Evolutionary conservation across 768 basidiomycete species (phyloP).

Genomic region (Lactarius quietus): DNA sequence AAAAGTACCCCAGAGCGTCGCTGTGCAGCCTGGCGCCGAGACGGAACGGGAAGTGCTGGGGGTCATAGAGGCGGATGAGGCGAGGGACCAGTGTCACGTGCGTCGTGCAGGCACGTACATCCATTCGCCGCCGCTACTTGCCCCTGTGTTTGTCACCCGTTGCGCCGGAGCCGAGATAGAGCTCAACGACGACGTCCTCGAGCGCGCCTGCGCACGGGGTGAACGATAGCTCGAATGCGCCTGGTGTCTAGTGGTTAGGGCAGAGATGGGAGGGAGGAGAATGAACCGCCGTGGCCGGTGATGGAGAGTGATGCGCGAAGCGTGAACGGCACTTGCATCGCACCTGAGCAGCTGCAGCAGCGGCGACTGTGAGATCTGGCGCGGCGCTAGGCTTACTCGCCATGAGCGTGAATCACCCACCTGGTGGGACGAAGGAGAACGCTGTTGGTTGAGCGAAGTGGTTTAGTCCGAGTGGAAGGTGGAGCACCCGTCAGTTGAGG

Average conservation of each 20-base stretch:
- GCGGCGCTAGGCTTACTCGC: constrained; percentile 37
- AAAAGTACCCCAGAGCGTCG: constrained; percentile 66
- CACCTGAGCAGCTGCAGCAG: constrained; percentile 25
- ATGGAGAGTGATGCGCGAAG: constrained; percentile 35
- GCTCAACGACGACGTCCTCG: constrained; percentile 66
- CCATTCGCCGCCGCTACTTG: constrained; percentile 68
- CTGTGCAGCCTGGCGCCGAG: constrained; percentile 53
- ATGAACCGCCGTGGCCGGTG: constrained; percentile 41
- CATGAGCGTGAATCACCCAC: constrained; percentile 79
- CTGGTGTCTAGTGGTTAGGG: constrained; percentile 37
- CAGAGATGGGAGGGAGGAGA: not conserved
- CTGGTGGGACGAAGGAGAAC: constrained; percentile 91
- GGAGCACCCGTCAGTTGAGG: constrained; percentile 42
- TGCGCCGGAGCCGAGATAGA: too few relatives aligned
- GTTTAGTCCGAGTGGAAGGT: constrained; percentile 66
- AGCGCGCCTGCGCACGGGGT: constrained; percentile 47
- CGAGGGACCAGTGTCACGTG: constrained; percentile 79
- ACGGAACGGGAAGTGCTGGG: constrained; percentile 42
- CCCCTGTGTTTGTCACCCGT: constrained; percentile 68
- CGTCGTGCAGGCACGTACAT: constrained; percentile 58
- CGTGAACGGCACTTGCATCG: constrained; percentile 36
- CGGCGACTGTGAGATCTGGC: constrained; percentile 42
- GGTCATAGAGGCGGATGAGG: constrained; percentile 47
- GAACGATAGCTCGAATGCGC: constrained; percentile 49
- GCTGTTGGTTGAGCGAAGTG: constrained; percentile 73